phyloP scores from a whole-genome alignment of 768 basidiomycete species.

The Suillus alpinus region DNA sequence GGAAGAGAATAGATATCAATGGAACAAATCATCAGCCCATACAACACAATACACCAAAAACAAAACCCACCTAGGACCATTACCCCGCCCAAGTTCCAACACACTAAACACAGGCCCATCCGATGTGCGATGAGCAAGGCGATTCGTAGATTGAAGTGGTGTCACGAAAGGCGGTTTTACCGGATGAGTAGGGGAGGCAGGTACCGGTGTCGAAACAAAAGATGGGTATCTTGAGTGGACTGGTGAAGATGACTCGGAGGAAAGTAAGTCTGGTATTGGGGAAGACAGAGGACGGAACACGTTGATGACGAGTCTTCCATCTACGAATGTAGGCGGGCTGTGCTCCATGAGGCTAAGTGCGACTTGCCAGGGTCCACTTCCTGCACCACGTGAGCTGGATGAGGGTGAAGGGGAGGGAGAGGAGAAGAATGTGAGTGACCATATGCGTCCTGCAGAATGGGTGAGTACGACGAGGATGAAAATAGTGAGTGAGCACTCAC shows the following conservation, averaged over 20 bases:
- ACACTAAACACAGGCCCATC: not conserved
- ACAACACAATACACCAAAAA: not conserved
- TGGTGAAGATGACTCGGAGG: not conserved
- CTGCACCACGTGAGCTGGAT: not conserved
- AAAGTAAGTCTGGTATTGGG: no score
- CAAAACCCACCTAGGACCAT: not conserved
- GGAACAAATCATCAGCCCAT: not conserved
- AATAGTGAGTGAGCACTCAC: constrained; percentile 18
- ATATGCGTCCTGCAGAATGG: constrained; percentile 20
- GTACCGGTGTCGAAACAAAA: not conserved
- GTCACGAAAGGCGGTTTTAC: not conserved
- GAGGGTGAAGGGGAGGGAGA: constrained; percentile 4
- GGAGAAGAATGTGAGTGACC: constrained; percentile 25
- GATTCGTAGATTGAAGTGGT: not conserved
- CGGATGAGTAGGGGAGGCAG: not conserved
- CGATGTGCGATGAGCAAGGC: not conserved
- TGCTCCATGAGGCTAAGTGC: constrained; percentile 50
- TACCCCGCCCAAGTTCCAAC: not conserved
- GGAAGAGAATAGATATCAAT: not conserved
- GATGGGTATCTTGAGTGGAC: not conserved
- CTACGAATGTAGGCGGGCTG: constrained; percentile 57
- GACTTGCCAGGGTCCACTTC: constrained; percentile 36
- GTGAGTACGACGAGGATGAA: not conserved
- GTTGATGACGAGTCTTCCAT: constrained; percentile 48
- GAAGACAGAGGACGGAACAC: constrained; percentile 22